Evolutionary conservation across 1,139 yeast genomes (phyloP), one percentile per base, ranked within the genome.

Genomic region (Pichia sp.): DNA sequence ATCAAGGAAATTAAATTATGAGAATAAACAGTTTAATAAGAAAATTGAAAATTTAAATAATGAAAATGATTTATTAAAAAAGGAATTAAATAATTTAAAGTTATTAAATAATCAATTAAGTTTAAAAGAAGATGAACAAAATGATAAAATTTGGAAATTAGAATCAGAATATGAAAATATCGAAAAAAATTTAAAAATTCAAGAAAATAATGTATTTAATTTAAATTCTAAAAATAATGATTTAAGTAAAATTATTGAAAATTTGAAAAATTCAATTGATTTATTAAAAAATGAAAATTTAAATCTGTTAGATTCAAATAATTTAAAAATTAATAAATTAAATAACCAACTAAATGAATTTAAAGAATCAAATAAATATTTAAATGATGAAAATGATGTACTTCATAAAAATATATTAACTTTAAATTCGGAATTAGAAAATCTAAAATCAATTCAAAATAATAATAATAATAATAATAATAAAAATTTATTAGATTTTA

Each of bases 81-180:
- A 67, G 35, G 74, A 76, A 54, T 58, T 70, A 6, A 50, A 50
- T 12, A 62, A 62, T 47, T 45, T 62, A 16, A 49, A 52, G 16
- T 36, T 56, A 24, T 44, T 62, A 35, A 67, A 69, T 40, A 66
- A 65, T 12, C 65, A 64, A 38, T 52, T 74, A 38, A 66, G 66
- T 50, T 53, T 61, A 2, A 66, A 62, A 24, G 68, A 73, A 42
- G 63, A 65, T 22, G 47, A 60, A 6, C 53, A 72, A 52, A 81
- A 80, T 58, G 90, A 85, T 55, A 74, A 76, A 47, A 84, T 82
- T 57, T 87, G 96, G 95, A 87, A 84, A 56, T 70, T 87, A 55
- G 61, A 60, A 47, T 46, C 59, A 3, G 57, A 60, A 32, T 39
- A 55, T 16, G 50, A 42, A 27, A 41, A 41, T 24, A 37, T 52